These are phyloP conservation scores for Pseudogymnoascus sp. DNA, from an alignment of 2,329 filamentous ascomycete genomes.

Conservation along the genomic window DNA sequence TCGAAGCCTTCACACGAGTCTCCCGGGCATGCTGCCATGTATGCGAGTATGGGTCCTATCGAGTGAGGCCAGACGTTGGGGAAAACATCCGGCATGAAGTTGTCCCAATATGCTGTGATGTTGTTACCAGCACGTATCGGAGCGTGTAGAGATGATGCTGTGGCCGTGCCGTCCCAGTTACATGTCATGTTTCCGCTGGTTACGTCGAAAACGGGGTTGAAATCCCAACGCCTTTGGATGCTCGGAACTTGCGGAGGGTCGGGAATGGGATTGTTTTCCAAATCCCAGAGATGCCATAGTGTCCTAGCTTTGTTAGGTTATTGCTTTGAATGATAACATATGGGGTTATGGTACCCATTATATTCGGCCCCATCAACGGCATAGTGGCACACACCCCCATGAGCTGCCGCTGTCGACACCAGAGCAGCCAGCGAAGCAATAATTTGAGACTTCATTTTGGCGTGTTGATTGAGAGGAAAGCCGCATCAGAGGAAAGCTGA, in stretches of 20 bases:
- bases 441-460: neutral
- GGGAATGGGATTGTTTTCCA: neutral
- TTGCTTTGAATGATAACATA: neutral
- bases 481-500: neutral
- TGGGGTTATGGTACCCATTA: neutral
- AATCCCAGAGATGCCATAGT: slow-evolving; percentile 1
- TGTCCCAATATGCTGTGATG: neutral
- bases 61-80: neutral
- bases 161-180: neutral
- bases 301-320: neutral
- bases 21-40: slow-evolving; percentile 14
- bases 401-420: neutral
- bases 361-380: neutral
- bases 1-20: slow-evolving; percentile 10
- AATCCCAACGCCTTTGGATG: neutral
- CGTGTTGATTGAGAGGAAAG: neutral
- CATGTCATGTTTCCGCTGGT: slow-evolving; percentile 2
- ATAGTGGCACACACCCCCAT: neutral
- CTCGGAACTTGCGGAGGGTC: neutral
- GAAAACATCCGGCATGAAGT: neutral
- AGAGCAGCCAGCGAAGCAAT: neutral
- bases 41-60: slow-evolving; percentile 13
- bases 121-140: neutral
- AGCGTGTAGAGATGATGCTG: neutral
- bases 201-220: slow-evolving; percentile 2